These are phyloP conservation scores for Komagataella kurtzmanii DNA, from an alignment of 805 yeast species.

Conservation along the genomic window DNA sequence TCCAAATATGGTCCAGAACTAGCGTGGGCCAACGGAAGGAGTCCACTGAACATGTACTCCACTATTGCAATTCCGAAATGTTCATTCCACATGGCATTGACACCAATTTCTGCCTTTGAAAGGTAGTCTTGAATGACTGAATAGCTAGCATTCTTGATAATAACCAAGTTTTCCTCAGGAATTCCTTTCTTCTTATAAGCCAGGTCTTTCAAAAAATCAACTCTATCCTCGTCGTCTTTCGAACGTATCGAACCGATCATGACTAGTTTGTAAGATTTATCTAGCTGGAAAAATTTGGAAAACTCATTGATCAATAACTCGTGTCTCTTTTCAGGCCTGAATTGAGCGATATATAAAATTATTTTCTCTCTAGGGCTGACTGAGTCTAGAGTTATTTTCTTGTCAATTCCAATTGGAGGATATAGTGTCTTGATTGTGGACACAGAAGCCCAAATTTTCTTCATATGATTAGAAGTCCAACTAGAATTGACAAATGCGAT, in stretches of 20 bases:
- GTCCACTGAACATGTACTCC: conserved; percentile 78
- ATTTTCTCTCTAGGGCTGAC: conserved; percentile 18
- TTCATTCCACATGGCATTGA: conserved; percentile 99
- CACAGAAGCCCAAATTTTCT: conserved; percentile 44
- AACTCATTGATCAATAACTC: conserved; percentile 53
- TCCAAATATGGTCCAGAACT: conserved; percentile 92
- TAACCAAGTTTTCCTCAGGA: conserved; percentile 19
- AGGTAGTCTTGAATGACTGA: conserved; percentile 42
- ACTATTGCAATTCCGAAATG: conserved; percentile 98
- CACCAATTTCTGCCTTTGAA: conserved; percentile 50
- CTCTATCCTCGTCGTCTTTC: conserved; percentile 45
- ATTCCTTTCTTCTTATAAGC: conserved; percentile 28
- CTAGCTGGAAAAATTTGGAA: conserved; percentile 25
- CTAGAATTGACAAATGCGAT: conserved; percentile 70
- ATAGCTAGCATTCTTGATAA: conserved; percentile 67
- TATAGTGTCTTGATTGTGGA: conserved; percentile 33
- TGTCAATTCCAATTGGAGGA: conserved; percentile 83
- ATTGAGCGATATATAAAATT: conserved; percentile 73
- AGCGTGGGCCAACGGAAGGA: conserved; percentile 83
- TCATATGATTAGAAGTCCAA: conserved; percentile 81
- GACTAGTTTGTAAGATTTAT: conserved; percentile 40
- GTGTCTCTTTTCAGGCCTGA: conserved; percentile 92
- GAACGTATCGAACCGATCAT: conserved; percentile 81
- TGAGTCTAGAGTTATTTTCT: conserved; percentile 9
- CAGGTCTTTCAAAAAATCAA: conserved; percentile 30